These are phyloP conservation scores for Laburnicola sp. DNA, from an alignment of 2,329 filamentous ascomycete genomes.

Conservation along the genomic window DNA sequence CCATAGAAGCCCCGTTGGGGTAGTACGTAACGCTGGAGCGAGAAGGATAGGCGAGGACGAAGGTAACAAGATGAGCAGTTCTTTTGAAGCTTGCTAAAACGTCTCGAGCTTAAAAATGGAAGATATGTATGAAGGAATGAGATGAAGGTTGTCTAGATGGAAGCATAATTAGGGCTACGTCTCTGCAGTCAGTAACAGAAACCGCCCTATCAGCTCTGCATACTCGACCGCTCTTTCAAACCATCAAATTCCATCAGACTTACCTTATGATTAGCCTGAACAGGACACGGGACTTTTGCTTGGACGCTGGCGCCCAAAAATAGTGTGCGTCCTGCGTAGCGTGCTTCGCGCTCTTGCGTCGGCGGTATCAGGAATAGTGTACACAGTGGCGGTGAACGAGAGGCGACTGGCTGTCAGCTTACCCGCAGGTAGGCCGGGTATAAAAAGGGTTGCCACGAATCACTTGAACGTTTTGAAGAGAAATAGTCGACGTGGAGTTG, in stretches of 20 bases:
- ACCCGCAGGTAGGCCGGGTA: background rate
- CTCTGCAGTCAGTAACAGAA: no score
- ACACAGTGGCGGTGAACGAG: conserved; percentile 3
- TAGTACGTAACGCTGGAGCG: background rate
- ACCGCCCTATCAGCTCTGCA: background rate
- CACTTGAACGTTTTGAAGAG: no score
- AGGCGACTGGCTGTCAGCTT: background rate
- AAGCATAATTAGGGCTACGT: no score
- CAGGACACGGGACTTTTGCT: conserved; percentile 4
- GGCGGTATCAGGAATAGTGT: background rate
- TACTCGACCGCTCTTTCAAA: conserved; percentile 6
- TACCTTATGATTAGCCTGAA: conserved; percentile 6
- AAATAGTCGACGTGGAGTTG: background rate
- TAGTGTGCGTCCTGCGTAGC: conserved; percentile 9
- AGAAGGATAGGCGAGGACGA: background rate
- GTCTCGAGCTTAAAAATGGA: no score
- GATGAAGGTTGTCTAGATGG: no score
- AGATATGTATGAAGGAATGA: no score
- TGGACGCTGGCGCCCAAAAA: conserved; percentile 9
- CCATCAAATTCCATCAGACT: background rate
- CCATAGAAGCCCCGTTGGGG: background rate
- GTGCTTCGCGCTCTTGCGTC: conserved; percentile 4
- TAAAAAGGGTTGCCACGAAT: background rate
- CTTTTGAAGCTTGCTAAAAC: no score
- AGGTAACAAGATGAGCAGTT: no score